phyloP scores from a whole-genome alignment of 2,329 filamentous ascomycete genomes.

The Dothideomycetes sp. region DNA sequence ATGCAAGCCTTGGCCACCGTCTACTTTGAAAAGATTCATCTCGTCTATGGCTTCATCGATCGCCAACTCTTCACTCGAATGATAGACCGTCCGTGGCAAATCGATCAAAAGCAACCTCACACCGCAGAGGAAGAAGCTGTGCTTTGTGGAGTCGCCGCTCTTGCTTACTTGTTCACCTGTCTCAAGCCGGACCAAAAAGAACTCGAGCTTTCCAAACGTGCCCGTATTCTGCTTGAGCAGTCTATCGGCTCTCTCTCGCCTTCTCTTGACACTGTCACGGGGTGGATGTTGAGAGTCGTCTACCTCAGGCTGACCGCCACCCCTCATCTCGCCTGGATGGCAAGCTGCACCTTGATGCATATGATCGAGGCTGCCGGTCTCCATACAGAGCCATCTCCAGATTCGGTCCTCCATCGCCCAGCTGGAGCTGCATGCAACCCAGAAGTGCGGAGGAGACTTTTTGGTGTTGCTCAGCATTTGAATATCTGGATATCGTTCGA shows the following conservation, averaged over 20 bases:
- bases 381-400: constrained; percentile 27
- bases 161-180: constrained; percentile 42
- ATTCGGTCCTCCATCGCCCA: constrained; percentile 13
- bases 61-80: constrained; percentile 22
- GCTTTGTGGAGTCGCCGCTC: constrained; percentile 43
- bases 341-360: constrained; percentile 47
- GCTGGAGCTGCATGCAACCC: constrained; percentile 1
- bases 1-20: constrained; percentile 35
- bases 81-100: constrained; percentile 23
- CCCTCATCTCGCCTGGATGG: constrained; percentile 46
- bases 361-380: constrained; percentile 44
- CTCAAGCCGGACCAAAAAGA: constrained; percentile 27
- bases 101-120: too few relatives aligned
- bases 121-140: constrained; percentile 40
- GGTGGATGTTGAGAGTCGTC: constrained; percentile 42
- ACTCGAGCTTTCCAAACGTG: constrained; percentile 34
- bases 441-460: constrained; percentile 18
- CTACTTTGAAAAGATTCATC: constrained; percentile 44
- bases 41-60: constrained; percentile 42
- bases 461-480: constrained; percentile 43
- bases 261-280: constrained; percentile 31
- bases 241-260: constrained; percentile 24
- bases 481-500: constrained; percentile 52
- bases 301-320: constrained; percentile 44
- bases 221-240: constrained; percentile 34